These are phyloP conservation scores for Xylaria telfairii DNA, from an alignment of 495 filamentous ascomycete species.

Conservation along the genomic window DNA sequence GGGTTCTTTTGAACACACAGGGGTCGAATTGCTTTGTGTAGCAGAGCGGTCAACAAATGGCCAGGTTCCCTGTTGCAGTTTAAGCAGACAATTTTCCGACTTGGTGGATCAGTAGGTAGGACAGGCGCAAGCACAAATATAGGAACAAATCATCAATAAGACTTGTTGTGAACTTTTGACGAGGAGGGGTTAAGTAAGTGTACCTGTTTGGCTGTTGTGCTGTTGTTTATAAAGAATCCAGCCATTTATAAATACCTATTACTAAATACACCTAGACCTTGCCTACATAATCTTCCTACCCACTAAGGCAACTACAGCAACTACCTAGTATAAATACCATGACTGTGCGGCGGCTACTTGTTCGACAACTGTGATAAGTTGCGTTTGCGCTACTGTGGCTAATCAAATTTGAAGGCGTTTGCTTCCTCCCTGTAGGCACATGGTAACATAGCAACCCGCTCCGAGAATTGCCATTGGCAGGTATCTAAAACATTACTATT, in stretches of 20 bases:
- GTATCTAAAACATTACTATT: neutral
- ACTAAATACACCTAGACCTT: neutral
- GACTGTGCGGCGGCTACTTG: neutral
- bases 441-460: conserved; percentile 12
- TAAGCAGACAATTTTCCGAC: neutral
- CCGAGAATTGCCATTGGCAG: conserved; percentile 5
- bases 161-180: neutral
- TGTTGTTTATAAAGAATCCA: conserved; percentile 2
- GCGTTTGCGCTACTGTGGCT: neutral
- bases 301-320: conserved; percentile 6
- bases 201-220: neutral
- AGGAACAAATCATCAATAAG: neutral
- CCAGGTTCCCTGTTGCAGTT: neutral
- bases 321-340: too few relatives aligned
- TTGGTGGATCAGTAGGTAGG: neutral
- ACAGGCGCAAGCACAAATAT: neutral
- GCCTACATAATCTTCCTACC: neutral
- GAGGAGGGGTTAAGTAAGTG: neutral
- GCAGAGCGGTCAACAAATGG: conserved; percentile 5
- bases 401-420: neutral
- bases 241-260: neutral
- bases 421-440: neutral
- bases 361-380: conserved; percentile 8
- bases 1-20: neutral
- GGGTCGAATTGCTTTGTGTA: conserved; percentile 9